Evolutionary conservation across 163 green algal species (phyloP).

Genomic region (Smithsoniella earleae): DNA sequence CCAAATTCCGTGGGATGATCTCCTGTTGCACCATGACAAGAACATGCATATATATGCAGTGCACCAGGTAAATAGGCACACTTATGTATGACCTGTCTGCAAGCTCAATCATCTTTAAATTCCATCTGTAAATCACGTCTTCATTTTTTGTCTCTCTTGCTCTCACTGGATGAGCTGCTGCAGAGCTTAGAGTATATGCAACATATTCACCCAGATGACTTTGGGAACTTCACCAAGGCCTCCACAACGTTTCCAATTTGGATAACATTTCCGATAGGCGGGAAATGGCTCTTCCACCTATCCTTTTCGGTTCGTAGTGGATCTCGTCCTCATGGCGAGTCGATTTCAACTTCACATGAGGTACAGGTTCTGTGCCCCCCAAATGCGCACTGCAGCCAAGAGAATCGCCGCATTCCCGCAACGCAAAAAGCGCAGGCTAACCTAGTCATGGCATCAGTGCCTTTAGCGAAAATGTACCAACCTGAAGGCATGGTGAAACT

Average conservation of each 20-base stretch:
- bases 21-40: not conserved
- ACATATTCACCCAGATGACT: slow-evolving; percentile 7
- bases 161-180: not conserved
- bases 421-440: not conserved
- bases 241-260: slow-evolving; percentile 14
- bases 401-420: not conserved
- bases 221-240: not conserved
- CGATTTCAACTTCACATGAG: not conserved
- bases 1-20: slow-evolving; percentile 7
- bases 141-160: not conserved
- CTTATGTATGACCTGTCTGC: not conserved
- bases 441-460: not conserved
- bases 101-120: not conserved
- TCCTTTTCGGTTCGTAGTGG: slow-evolving; percentile 4
- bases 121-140: not conserved
- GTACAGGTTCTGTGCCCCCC: not conserved
- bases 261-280: not conserved
- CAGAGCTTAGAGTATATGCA: not conserved
- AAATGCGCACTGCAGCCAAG: not conserved
- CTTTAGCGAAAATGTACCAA: not conserved
- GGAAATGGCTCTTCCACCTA: slow-evolving; percentile 5
- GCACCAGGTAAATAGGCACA: not conserved
- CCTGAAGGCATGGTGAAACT: slow-evolving; percentile 14
- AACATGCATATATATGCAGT: slow-evolving; percentile 26
- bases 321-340: not conserved